phyloP scores from a whole-genome alignment of 768 basidiomycete genomes.

The Russula olivacea region DNA sequence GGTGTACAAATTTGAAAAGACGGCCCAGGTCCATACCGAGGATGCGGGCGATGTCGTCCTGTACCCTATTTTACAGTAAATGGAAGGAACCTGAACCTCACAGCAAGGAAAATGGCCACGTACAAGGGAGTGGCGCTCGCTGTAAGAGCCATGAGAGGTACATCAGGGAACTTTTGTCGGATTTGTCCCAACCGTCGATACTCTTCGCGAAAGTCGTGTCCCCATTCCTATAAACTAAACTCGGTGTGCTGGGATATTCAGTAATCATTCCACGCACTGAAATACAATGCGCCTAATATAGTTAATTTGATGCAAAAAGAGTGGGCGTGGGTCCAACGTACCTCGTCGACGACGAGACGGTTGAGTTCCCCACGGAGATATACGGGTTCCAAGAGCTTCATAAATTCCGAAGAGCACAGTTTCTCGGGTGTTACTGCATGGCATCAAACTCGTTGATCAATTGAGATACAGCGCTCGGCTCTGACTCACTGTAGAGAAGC shows the following conservation, averaged over 20 bases:
- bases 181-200: constrained; percentile 70
- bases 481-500: constrained; percentile 63
- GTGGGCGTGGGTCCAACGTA: constrained; percentile 28
- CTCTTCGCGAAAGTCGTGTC: constrained; percentile 70
- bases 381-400: constrained; percentile 43
- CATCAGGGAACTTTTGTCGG: constrained; percentile 54
- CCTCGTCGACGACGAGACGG: constrained; percentile 78
- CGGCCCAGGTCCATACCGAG: constrained; percentile 53
- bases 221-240: constrained; percentile 64
- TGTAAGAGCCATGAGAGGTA: constrained; percentile 85
- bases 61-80: constrained; percentile 48
- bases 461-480: background rate
- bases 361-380: constrained; percentile 56
- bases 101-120: constrained; percentile 23
- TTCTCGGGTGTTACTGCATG: constrained; percentile 70
- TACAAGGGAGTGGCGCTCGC: constrained; percentile 74
- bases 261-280: constrained; percentile 43
- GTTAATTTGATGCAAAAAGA: constrained; percentile 2
- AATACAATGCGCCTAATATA: constrained; percentile 68
- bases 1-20: constrained; percentile 62
- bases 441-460: background rate
- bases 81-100: background rate
- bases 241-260: background rate
- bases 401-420: constrained; percentile 50
- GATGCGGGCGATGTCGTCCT: constrained; percentile 62